These are phyloP conservation scores for Coemansia guatemalensis DNA, from an alignment of 192 early-diverging fungal genomes.

Conservation along the genomic window DNA sequence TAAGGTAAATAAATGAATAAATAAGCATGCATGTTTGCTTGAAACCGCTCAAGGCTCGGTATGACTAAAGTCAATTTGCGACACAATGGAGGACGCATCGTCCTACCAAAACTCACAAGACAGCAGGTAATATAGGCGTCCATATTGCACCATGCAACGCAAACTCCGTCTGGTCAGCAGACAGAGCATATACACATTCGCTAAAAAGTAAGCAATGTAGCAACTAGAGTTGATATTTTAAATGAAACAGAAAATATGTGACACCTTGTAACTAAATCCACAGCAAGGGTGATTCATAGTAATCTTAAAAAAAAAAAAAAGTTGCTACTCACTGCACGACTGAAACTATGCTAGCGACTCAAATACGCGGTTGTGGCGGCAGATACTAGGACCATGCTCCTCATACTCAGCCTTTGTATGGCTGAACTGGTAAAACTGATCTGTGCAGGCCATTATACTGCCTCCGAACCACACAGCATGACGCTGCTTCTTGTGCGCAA, in stretches of 20 bases:
- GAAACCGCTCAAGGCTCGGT: not conserved
- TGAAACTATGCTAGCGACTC: conserved; percentile 48
- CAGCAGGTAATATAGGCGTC: not conserved
- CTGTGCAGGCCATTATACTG: conserved; percentile 86
- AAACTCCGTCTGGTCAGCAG: too few species aligned
- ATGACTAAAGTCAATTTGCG: not conserved
- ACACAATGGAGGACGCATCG: not conserved
- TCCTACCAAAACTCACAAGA: not conserved
- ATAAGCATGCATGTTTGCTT: not conserved
- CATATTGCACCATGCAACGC: not conserved
- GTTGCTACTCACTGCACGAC: not conserved
- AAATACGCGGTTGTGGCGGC: conserved; percentile 91
- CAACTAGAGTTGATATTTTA: not conserved
- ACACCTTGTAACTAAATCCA: not conserved
- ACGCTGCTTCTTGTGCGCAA: conserved; percentile 97
- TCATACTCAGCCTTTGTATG: conserved; percentile 99
- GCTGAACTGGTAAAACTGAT: conserved; percentile 87
- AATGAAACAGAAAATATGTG: not conserved
- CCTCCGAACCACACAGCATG: conserved; percentile 99
- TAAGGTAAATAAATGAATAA: conserved; percentile 5
- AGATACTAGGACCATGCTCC: conserved; percentile 94
- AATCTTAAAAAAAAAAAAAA: not conserved
- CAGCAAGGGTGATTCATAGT: not conserved
- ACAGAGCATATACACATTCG: too few species aligned
- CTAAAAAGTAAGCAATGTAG: too few species aligned